Evolutionary conservation across 306 rosid genomes (phyloP).

Genomic region (Quercus cerris): DNA sequence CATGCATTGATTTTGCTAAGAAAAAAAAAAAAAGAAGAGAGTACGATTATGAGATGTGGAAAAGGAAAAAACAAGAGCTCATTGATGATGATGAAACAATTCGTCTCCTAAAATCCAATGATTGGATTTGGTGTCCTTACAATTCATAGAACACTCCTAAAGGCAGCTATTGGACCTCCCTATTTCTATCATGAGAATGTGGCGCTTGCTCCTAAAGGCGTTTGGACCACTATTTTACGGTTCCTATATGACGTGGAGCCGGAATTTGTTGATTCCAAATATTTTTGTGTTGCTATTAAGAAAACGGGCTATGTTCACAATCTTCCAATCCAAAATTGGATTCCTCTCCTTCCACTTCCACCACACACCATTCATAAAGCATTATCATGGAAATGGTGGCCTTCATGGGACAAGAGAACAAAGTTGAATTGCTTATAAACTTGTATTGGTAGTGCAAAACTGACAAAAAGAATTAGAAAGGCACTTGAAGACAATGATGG

Average conservation of each 20-base stretch:
- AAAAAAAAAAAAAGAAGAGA: conserved; percentile 44
- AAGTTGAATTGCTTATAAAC: conserved; percentile 81
- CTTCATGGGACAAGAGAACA: conserved; percentile 76
- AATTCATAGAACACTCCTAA: conserved; percentile 51
- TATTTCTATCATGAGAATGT: conserved; percentile 93
- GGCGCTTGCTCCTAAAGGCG: conserved; percentile 89
- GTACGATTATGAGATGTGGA: conserved; percentile 46
- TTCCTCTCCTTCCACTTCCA: conserved; percentile 80
- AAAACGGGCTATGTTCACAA: conserved; percentile 91
- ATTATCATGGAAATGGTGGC: conserved; percentile 87
- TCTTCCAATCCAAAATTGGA: conserved; percentile 70
- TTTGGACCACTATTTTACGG: conserved; percentile 82
- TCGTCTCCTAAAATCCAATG: conserved; percentile 76
- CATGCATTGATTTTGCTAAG: conserved; percentile 14
- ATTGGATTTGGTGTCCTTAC: conserved; percentile 70
- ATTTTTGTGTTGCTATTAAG: conserved; percentile 83
- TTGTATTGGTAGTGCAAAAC: conserved; percentile 59
- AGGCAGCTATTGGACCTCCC: conserved; percentile 71
- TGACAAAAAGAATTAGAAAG: conserved; percentile 67
- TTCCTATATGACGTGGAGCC: conserved; percentile 77
- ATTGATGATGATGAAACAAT: conserved; percentile 66
- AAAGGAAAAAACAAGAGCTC: conserved; percentile 43
- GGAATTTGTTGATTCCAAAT: conserved; percentile 85
- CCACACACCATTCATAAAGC: conserved; percentile 68
- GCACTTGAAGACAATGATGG: conserved; percentile 58